phyloP scores from a whole-genome alignment of 768 basidiomycete species.

The Mycena floridula region DNA sequence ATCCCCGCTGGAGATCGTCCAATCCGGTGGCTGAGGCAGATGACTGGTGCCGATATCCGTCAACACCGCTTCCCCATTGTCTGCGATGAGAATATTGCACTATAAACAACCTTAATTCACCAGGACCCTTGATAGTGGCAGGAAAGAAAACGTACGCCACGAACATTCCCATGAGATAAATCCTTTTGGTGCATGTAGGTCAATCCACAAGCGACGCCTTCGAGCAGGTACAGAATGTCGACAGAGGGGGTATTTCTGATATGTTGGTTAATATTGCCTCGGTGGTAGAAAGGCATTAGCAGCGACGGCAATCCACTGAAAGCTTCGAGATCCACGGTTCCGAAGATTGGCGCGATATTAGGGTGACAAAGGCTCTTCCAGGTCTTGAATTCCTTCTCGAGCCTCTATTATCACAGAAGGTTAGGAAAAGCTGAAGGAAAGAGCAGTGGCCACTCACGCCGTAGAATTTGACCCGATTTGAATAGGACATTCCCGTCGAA shows the following conservation, averaged over 20 bases:
- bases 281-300: conserved; percentile 4
- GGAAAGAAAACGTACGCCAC: conserved; percentile 5
- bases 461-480: neutral
- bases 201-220: conserved; percentile 3
- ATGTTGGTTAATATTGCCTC: conserved; percentile 6
- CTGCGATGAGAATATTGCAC: conserved; percentile 6
- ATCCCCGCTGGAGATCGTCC: conserved; percentile 4
- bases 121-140: too few relatives aligned
- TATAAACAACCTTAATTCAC: neutral
- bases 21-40: conserved; percentile 4
- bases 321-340: neutral
- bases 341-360: conserved; percentile 3
- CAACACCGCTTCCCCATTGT: conserved; percentile 1
- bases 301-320: neutral
- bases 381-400: conserved; percentile 1
- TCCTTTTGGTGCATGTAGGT: conserved; percentile 2
- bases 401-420: neutral
- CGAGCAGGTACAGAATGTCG: neutral
- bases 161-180: conserved; percentile 7
- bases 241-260: conserved; percentile 1
- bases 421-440: neutral
- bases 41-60: conserved; percentile 2
- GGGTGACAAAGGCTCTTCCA: conserved; percentile 5
- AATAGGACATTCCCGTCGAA: neutral
- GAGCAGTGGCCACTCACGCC: neutral